Evolutionary conservation across 345 rosid genomes (phyloP), one percentile per base, ranked within the genome.

Genomic region (Physaria fendleri): DNA sequence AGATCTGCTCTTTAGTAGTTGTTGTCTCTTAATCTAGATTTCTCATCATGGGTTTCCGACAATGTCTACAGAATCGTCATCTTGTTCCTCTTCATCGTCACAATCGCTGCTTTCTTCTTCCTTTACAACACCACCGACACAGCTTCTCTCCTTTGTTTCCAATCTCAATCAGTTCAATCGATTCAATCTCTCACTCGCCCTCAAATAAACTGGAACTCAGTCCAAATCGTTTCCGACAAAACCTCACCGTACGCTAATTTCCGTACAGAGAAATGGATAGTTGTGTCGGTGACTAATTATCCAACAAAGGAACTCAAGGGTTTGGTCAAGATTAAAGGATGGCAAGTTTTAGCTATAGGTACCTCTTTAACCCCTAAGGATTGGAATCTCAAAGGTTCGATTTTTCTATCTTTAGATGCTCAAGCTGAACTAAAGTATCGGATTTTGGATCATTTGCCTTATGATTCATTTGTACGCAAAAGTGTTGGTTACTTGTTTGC

Each of bases 321-420:
- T 45, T 56, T 86, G 23, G 80, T 80, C 20, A 84, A 74, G 63
- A 76, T 92, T 42, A 80, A 68, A 62, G 95, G 98, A 25, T 92
- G 98, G 98, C 98, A 92, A 67, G 81, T 88, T 33, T 65, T 92
- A 39, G 93, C 93, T 2, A 70, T 92, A 24, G 98, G 95, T 56
- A 84, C 81, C 73, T 88, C 98, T 0, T 76, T 59, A 65, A 92
- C 95, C 1, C 98, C 98, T 3, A 65, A 48, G 18, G 95, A 88
- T 71, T 92, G 98, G 98, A 71, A 38, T 45, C 79, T 92, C 51
- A 92, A 92, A 74, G 96, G 98, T 63, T 76, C 85, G n/a, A 84
- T 92, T 13, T 88, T 71, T 66, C 55, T 92, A 72, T 88, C 98
- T 28, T 37, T 92, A 8, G 96, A 88, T 56, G 80, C 75, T 73